A percentile compares a stretch with the other conserved stretches of the same genome.
phyloP scores from a whole-genome alignment of 2,329 filamentous ascomycete genomes.

The Ceratocystis diversiconidia region DNA sequence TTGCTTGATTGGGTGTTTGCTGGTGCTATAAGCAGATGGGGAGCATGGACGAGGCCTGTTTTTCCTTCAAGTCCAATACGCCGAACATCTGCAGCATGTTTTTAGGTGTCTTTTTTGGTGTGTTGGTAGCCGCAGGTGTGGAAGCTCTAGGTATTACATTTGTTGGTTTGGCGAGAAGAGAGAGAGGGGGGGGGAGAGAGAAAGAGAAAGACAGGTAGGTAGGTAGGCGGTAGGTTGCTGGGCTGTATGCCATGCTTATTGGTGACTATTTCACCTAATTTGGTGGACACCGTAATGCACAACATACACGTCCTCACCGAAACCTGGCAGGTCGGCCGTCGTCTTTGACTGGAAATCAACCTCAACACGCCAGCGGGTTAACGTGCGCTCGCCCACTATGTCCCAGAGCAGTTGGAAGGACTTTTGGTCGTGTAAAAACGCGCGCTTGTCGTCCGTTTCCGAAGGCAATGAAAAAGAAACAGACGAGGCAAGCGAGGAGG shows the following conservation, averaged over 20 bases:
- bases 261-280: background rate
- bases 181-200: background rate
- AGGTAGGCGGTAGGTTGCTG: too few species aligned
- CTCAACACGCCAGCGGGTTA: conserved; percentile 36
- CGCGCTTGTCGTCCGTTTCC: conserved; percentile 8
- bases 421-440: conserved; percentile 34
- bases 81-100: background rate
- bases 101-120: background rate
- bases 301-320: conserved; percentile 18
- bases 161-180: background rate
- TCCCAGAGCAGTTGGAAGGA: conserved; percentile 42
- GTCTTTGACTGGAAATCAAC: conserved; percentile 25
- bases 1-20: background rate
- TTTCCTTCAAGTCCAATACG: conserved; percentile 8
- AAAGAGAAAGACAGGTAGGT: background rate
- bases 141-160: background rate
- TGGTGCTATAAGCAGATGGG: background rate
- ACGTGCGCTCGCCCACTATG: conserved; percentile 35
- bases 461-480: conserved; percentile 16
- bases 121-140: background rate
- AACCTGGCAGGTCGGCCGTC: conserved; percentile 18
- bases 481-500: conserved; percentile 13
- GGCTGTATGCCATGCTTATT: background rate
- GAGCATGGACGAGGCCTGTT: conserved; percentile 10
- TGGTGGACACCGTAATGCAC: conserved; percentile 19